Percentiles rank a stretch among this genome's conserved stretches.
phyloP scores from a whole-genome alignment of 768 basidiomycete species.

The Lactarius psammicola region DNA sequence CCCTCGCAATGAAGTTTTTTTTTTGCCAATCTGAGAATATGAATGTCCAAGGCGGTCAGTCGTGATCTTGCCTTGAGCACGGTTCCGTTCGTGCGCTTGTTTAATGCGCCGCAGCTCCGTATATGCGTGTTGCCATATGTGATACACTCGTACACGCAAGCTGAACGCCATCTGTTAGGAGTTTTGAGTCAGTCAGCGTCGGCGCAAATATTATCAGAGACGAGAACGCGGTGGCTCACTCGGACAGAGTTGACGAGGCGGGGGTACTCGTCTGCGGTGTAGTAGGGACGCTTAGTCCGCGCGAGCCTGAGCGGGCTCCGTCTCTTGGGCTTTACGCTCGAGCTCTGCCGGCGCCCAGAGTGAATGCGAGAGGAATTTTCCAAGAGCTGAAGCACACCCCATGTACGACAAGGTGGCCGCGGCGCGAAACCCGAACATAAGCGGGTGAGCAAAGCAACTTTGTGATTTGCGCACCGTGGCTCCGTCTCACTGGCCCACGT shows the following conservation, averaged over 20 bases:
- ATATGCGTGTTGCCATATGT: slow-evolving; percentile 79
- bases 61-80: too few species aligned
- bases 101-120: slow-evolving; percentile 66
- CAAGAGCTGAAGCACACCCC: background rate
- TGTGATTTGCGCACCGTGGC: slow-evolving; percentile 52
- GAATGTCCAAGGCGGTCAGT: too few species aligned
- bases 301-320: too few species aligned
- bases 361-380: slow-evolving; percentile 63
- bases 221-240: slow-evolving; percentile 42
- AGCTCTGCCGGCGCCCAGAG: slow-evolving; percentile 72
- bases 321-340: too few species aligned
- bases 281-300: too few species aligned
- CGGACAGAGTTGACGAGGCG: too few species aligned
- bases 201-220: background rate
- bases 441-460: background rate
- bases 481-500: slow-evolving; percentile 91
- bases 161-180: slow-evolving; percentile 72
- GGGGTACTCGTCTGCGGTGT: too few species aligned
- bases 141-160: slow-evolving; percentile 80
- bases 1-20: too few species aligned
- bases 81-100: slow-evolving; percentile 75
- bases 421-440: background rate
- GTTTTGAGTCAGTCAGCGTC: background rate
- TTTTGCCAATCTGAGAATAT: too few species aligned
- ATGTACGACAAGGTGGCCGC: too few species aligned